Conservation (phyloP, 2,329 filamentous ascomycete species). For the Aspergillus tamarii region DNA sequence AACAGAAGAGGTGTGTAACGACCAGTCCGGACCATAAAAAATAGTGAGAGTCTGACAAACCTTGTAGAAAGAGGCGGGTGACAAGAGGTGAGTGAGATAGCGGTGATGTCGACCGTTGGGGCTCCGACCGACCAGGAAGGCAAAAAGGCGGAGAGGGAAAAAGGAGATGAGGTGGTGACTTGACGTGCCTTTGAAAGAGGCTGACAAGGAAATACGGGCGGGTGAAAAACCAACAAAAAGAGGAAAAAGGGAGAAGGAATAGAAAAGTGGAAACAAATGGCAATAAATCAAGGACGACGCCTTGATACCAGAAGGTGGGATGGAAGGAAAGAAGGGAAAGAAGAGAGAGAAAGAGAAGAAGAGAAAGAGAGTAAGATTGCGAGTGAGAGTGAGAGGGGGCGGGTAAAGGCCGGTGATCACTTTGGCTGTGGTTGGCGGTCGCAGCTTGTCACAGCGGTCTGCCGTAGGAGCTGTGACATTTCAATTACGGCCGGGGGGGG, state of each 20-base stretch:
- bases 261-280: slow-evolving; percentile 13
- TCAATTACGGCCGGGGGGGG: neutral
- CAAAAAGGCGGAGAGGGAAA: slow-evolving; percentile 27
- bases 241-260: slow-evolving; percentile 3
- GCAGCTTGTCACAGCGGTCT: slow-evolving; percentile 4
- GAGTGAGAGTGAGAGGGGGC: slow-evolving; percentile 25
- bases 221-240: slow-evolving; percentile 1
- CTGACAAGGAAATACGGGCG: neutral
- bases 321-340: slow-evolving; percentile 18
- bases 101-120: slow-evolving; percentile 28
- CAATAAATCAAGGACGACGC: slow-evolving; percentile 23
- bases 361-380: slow-evolving; percentile 17
- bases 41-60: slow-evolving; percentile 15
- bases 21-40: neutral
- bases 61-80: slow-evolving; percentile 16
- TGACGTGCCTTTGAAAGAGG: slow-evolving; percentile 16
- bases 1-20: slow-evolving; percentile 8
- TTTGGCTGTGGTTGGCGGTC: slow-evolving; percentile 11
- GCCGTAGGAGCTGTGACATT: neutral
- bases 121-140: slow-evolving; percentile 20
- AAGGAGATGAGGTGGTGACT: slow-evolving; percentile 21
- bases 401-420: slow-evolving; percentile 21
- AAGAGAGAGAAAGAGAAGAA: slow-evolving; percentile 15
- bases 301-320: slow-evolving; percentile 26
- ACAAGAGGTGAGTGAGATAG: slow-evolving; percentile 23